Evolutionary conservation across 257 asterid species (phyloP), one percentile per base, ranked within the genome.

Genomic region (Penstemon barbatus): DNA sequence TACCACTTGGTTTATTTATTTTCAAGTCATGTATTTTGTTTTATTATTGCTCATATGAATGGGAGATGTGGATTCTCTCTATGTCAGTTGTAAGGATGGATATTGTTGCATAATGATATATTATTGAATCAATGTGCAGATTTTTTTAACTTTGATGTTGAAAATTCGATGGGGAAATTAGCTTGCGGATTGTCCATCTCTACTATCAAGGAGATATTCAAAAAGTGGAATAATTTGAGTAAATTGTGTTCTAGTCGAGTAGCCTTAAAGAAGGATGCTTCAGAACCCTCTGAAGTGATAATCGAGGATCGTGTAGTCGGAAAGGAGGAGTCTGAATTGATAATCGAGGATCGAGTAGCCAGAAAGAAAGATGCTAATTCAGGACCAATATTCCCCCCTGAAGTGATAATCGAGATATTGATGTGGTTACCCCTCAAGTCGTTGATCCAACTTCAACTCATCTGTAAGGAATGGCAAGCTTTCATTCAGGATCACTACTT

Each of bases 401-500:
- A 63, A 10, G 8, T 71, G 8, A 7, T 63, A 0, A 43, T 5
- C 9, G 78, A 79, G 58, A 71, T 79, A 19, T 0, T 75, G 58
- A 50, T 71, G 51, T 10, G 64, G 68, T 10, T 75, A 58, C 74
- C 69, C 1, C 7, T 73, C 8, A 69, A 75, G 74, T 5, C 13
- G 57, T 57, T 72, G 13, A 6, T 51, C 3, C 55, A 12, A 5
- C 51, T 57, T 61, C 83, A 75, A 36, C 41, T 68, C 0, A 74
- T 71, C 18, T 68, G 71, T 71, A 79, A 65, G 45, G 25, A 46
- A 6, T 68, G 80, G 84, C 74, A 3, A 15, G 13, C 70, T 0
- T 3, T 44, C 0, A 57, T 54, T 4, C 11, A 25, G 0, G 74
- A 76, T 8, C 72, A 54, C 61, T 18, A 42, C 40, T 71, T 83